Percentiles rank a stretch among this genome's conserved stretches.
Conservation (phyloP, 1,284 basidiomycete genomes). For the Peniophora sp. region DNA sequence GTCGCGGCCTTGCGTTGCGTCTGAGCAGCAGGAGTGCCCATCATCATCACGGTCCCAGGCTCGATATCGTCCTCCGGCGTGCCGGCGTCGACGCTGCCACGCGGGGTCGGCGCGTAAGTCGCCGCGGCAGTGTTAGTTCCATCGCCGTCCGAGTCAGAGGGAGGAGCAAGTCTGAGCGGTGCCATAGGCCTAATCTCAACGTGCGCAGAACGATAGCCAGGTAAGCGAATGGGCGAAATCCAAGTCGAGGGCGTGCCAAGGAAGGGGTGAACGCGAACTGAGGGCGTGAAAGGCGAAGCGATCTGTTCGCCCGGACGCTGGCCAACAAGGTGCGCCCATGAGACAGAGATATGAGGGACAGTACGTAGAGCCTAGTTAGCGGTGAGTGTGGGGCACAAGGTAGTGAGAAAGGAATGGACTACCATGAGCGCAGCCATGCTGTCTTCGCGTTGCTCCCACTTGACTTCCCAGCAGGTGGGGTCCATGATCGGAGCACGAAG, state of each 20-base stretch:
- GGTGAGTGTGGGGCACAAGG: not conserved
- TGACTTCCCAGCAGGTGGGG: conserved; percentile 58
- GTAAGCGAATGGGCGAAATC: conserved; percentile 1
- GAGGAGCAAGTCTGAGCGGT: too few species aligned
- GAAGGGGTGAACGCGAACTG: not conserved
- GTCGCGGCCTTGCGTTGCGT: not conserved
- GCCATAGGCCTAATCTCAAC: too few species aligned
- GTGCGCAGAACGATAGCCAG: conserved; percentile 1
- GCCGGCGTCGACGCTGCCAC: too few species aligned
- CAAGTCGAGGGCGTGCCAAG: not conserved
- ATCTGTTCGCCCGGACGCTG: conserved; percentile 7
- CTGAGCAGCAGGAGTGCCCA: not conserved
- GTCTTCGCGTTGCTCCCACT: conserved; percentile 69
- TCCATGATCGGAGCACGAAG: conserved; percentile 51
- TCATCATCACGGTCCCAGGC: not conserved
- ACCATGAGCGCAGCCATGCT: conserved; percentile 66
- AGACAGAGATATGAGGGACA: conserved; percentile 64
- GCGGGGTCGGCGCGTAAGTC: not conserved
- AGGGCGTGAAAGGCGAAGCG: conserved; percentile 8
- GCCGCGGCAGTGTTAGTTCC: not conserved
- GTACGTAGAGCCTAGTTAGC: conserved; percentile 50
- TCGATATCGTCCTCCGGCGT: not conserved
- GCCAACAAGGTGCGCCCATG: conserved; percentile 56
- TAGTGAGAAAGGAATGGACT: conserved; percentile 11
- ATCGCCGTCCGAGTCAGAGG: not conserved